phyloP scores from a whole-genome alignment of 495 filamentous ascomycete genomes.

The Podospora appendiculata region DNA sequence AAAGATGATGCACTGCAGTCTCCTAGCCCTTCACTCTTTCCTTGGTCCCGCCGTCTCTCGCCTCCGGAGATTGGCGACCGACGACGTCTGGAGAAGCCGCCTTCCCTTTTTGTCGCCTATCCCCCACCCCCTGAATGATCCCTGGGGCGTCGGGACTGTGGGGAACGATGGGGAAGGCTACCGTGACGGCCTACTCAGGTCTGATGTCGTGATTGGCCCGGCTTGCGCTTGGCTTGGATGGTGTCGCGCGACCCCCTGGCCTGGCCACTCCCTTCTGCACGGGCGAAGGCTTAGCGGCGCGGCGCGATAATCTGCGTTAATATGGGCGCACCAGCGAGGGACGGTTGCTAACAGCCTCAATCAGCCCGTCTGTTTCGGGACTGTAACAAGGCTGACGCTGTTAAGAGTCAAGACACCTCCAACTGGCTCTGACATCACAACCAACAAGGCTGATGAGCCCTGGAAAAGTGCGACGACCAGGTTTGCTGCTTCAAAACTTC shows the following conservation, averaged over 20 bases:
- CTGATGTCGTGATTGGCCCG: conserved; percentile 6
- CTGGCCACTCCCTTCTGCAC: neutral
- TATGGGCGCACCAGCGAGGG: neutral
- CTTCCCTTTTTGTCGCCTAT: conserved; percentile 4
- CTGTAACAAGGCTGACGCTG: neutral
- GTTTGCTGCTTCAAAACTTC: too few species aligned
- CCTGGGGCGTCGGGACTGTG: conserved; percentile 7
- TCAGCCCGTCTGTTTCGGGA: neutral
- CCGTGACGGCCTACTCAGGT: neutral
- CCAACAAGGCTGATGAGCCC: too few species aligned
- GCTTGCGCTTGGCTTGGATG: too few species aligned
- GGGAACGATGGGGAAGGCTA: conserved; percentile 6
- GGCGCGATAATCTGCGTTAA: conserved; percentile 4
- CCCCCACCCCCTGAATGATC: conserved; percentile 1
- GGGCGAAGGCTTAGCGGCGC: neutral
- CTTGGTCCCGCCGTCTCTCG: neutral
- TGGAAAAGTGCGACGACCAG: too few species aligned
- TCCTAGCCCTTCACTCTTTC: conserved; percentile 2
- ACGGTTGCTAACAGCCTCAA: conserved; percentile 1
- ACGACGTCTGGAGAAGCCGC: conserved; percentile 1
- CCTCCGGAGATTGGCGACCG: too few species aligned
- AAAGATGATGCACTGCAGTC: too few species aligned
- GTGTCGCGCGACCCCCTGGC: neutral
- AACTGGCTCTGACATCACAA: too few species aligned
- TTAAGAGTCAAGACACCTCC: too few species aligned